Conservation (phyloP, 495 filamentous ascomycete species). For the Penicillium canariense region DNA sequence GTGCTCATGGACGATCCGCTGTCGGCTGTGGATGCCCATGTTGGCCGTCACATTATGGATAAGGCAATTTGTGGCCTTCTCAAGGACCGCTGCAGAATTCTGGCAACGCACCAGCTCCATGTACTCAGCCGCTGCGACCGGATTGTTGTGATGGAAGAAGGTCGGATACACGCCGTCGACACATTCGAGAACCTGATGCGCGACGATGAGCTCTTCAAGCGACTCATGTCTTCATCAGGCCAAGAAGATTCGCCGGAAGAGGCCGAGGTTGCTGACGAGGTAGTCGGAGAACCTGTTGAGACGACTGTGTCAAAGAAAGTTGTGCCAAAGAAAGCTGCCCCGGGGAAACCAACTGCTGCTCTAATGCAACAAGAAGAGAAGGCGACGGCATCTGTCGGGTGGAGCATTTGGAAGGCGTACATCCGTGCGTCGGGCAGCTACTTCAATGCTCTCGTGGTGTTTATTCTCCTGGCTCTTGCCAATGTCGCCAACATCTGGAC, state of each 20-base stretch:
- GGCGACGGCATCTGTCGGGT: slow-evolving; percentile 75
- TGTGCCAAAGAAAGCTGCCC: slow-evolving; percentile 58
- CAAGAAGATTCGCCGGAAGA: slow-evolving; percentile 63
- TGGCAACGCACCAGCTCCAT: slow-evolving; percentile 94
- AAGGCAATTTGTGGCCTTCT: slow-evolving; percentile 88
- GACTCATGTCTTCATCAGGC: slow-evolving; percentile 79
- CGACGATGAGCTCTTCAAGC: slow-evolving; percentile 68
- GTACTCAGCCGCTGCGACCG: slow-evolving; percentile 87
- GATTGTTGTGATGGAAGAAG: slow-evolving; percentile 87
- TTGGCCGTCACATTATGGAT: slow-evolving; percentile 93
- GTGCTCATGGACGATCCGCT: slow-evolving; percentile 84
- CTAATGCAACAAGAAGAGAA: slow-evolving; percentile 93
- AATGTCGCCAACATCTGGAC: slow-evolving; percentile 85
- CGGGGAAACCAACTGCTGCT: slow-evolving; percentile 52
- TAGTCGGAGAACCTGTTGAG: slow-evolving; percentile 50
- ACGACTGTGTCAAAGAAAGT: slow-evolving; percentile 57
- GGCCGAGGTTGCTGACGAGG: slow-evolving; percentile 40
- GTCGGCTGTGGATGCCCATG: slow-evolving; percentile 81
- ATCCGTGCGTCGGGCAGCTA: slow-evolving; percentile 74
- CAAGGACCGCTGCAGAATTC: slow-evolving; percentile 81
- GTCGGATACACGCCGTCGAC: slow-evolving; percentile 76
- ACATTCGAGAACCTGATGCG: slow-evolving; percentile 85
- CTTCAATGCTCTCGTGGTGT: slow-evolving; percentile 62
- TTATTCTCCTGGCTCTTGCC: slow-evolving; percentile 63
- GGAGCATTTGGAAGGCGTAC: slow-evolving; percentile 80